phyloP scores from a whole-genome alignment of 1,284 basidiomycete genomes.

The Cryptococcus wingfieldii region DNA sequence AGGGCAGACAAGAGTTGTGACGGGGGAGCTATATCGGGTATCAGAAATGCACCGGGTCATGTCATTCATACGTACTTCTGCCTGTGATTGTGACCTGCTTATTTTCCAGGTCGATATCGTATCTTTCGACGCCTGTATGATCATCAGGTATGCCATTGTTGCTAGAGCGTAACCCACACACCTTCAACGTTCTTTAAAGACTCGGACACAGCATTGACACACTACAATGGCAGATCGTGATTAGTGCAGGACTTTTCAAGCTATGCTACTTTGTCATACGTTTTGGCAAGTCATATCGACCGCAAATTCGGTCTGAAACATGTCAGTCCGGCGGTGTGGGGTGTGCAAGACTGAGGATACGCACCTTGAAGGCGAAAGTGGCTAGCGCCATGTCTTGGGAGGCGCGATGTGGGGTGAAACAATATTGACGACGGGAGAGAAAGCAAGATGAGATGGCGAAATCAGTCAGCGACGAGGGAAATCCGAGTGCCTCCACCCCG shows the following conservation, averaged over 20 bases:
- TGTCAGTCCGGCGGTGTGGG: constrained; percentile 3
- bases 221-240: constrained; percentile 24
- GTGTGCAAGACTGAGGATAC: not conserved
- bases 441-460: constrained; percentile 1
- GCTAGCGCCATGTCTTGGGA: constrained; percentile 28
- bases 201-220: constrained; percentile 42
- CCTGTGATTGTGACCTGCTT: constrained; percentile 49
- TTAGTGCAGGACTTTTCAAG: not conserved
- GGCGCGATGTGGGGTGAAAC: not conserved
- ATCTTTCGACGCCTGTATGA: constrained; percentile 41
- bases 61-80: constrained; percentile 30
- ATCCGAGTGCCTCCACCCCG: not conserved
- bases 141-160: not conserved
- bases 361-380: constrained; percentile 34
- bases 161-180: constrained; percentile 3
- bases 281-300: constrained; percentile 50
- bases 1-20: constrained; percentile 46
- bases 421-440: not conserved
- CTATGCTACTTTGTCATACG: constrained; percentile 13
- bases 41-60: not conserved
- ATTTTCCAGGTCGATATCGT: constrained; percentile 47
- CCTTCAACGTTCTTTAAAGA: constrained; percentile 37
- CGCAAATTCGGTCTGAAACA: constrained; percentile 47
- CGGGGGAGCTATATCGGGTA: constrained; percentile 37
- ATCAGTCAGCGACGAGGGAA: too few relatives aligned